Evolutionary conservation across 2,329 filamentous ascomycete genomes (phyloP).

Genomic region (Claviceps quebecensis): DNA sequence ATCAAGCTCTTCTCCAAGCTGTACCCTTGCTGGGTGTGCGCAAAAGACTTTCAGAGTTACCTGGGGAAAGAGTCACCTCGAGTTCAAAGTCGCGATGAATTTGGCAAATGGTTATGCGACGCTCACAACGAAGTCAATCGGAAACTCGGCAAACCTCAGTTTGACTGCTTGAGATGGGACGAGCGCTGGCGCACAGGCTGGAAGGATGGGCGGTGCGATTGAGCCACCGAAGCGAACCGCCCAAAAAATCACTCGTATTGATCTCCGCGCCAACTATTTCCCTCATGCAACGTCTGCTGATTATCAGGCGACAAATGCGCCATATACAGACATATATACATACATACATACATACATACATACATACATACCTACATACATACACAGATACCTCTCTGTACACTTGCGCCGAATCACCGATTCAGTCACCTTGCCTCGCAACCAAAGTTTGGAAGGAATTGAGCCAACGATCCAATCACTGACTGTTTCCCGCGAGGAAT

Average conservation of each 20-base stretch:
- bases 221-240: constrained; percentile 4
- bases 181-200: constrained; percentile 91
- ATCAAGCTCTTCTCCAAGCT: constrained; percentile 68
- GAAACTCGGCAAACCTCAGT: constrained; percentile 80
- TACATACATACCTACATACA: too few species aligned
- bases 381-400: too few species aligned
- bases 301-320: background rate
- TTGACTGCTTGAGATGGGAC: constrained; percentile 85
- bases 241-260: background rate
- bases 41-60: constrained; percentile 78
- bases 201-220: constrained; percentile 53
- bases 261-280: too few species aligned
- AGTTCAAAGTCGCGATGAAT: constrained; percentile 48
- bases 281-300: background rate
- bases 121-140: constrained; percentile 78
- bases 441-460: background rate
- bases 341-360: too few species aligned
- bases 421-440: background rate
- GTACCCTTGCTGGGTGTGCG: constrained; percentile 94
- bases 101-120: constrained; percentile 71
- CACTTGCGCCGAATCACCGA: too few species aligned
- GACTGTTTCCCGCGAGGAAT: background rate
- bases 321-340: too few species aligned
- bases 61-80: constrained; percentile 57
- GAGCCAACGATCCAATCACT: background rate